Conservation (phyloP, 371 early-diverging fungal species). For the Catenaria anguillulae region DNA sequence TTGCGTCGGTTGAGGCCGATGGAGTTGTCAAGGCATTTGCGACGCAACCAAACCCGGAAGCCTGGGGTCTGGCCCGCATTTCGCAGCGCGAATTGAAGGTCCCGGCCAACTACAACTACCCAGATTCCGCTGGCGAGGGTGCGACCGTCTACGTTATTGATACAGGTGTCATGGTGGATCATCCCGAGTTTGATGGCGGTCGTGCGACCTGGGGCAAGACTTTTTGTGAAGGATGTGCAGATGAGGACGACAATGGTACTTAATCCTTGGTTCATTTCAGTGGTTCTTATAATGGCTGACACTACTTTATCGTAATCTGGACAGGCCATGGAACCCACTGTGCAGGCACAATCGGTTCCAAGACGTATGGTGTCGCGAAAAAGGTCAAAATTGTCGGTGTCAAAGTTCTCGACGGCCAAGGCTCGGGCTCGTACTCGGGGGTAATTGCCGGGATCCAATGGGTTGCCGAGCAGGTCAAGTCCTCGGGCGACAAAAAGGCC, state of each 20-base stretch:
- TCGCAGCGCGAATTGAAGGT: constrained; percentile 6
- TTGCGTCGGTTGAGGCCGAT: constrained; percentile 16
- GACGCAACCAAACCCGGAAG: constrained; percentile 4
- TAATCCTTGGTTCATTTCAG: too few relatives aligned
- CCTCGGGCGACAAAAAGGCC: constrained; percentile 47
- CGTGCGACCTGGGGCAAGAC: neutral
- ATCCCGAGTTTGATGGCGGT: constrained; percentile 4
- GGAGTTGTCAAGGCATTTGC: constrained; percentile 4
- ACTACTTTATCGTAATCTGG: too few relatives aligned
- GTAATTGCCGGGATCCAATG: constrained; percentile 61
- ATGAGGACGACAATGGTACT: constrained; percentile 1
- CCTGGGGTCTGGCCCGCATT: constrained; percentile 19
- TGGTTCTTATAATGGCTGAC: too few relatives aligned
- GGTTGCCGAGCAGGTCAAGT: constrained; percentile 23
- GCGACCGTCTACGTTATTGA: constrained; percentile 7
- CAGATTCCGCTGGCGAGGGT: neutral
- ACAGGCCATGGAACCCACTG: constrained; percentile 59
- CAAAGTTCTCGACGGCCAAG: constrained; percentile 55
- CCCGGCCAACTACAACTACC: neutral
- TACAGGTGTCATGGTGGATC: neutral
- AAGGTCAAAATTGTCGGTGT: constrained; percentile 65
- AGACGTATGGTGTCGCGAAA: constrained; percentile 73
- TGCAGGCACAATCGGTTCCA: constrained; percentile 62
- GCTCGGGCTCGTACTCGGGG: constrained; percentile 45
- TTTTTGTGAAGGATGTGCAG: neutral